Percentiles rank a stretch among this genome's conserved stretches.
These are phyloP conservation scores for Rehmannia glutinosa DNA, from an alignment of 257 asterid genomes.

Conservation along the genomic window DNA sequence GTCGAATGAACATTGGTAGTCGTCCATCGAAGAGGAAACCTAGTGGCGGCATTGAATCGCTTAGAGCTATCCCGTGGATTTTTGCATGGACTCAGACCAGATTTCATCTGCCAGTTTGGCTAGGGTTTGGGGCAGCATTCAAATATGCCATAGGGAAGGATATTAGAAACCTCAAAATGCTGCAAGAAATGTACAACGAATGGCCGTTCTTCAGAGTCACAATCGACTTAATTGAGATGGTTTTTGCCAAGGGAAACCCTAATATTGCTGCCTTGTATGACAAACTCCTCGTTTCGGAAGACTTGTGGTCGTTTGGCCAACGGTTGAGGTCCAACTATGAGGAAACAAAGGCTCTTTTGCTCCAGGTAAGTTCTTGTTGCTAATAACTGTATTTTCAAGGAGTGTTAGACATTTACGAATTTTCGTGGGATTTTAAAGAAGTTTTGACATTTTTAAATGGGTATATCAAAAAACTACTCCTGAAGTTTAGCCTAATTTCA, in stretches of 20 bases:
- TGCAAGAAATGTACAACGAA: slow-evolving; percentile 40
- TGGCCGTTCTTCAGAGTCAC: slow-evolving; percentile 58
- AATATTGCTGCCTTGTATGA: slow-evolving; percentile 41
- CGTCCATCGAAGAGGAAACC: slow-evolving; percentile 51
- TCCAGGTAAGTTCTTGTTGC: slow-evolving; percentile 31
- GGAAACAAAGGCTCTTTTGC: slow-evolving; percentile 39
- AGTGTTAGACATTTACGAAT: no score
- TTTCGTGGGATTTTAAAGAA: no score
- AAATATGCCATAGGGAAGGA: slow-evolving; percentile 31
- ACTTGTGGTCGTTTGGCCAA: slow-evolving; percentile 40
- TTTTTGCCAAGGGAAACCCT: slow-evolving; percentile 49
- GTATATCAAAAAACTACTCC: no score
- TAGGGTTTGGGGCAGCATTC: slow-evolving; percentile 50
- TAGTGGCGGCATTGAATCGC: slow-evolving; percentile 48
- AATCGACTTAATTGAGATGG: slow-evolving; percentile 44
- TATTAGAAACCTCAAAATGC: slow-evolving; percentile 33
- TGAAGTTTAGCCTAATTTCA: no score
- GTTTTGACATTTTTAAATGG: no score
- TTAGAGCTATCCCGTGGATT: slow-evolving; percentile 51
- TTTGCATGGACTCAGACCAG: slow-evolving; percentile 53
- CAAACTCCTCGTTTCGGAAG: slow-evolving; percentile 41
- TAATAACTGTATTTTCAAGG: neutral
- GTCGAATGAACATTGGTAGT: slow-evolving; percentile 53
- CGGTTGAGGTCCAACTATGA: slow-evolving; percentile 38
- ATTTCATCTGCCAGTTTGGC: slow-evolving; percentile 50